Conservation (phyloP, 2,329 filamentous ascomycete species). For the Aureobasidium zeae region DNA sequence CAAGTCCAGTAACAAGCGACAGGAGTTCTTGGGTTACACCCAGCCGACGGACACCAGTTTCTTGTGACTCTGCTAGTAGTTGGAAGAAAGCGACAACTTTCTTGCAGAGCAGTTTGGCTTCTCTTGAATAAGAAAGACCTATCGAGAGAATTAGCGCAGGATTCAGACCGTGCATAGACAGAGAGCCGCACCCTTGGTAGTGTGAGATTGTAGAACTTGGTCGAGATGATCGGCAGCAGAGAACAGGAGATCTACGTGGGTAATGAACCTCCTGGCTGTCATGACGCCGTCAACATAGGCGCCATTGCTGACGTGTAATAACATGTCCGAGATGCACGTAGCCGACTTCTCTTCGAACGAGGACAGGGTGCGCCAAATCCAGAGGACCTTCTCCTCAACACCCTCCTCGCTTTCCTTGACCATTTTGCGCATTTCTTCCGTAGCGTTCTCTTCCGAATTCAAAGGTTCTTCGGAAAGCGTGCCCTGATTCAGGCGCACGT, state of each 20-base stretch:
- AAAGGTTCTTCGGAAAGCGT: slow-evolving; percentile 20
- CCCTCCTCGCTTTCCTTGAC: slow-evolving; percentile 81
- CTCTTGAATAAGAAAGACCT: slow-evolving; percentile 76
- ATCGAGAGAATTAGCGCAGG: slow-evolving; percentile 17
- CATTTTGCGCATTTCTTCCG: slow-evolving; percentile 58
- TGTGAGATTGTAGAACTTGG: slow-evolving; percentile 55
- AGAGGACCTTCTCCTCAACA: slow-evolving; percentile 96
- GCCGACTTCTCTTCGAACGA: slow-evolving; percentile 96
- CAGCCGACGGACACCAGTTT: slow-evolving; percentile 78
- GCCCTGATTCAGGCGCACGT: slow-evolving; percentile 60
- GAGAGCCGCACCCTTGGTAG: slow-evolving; percentile 59
- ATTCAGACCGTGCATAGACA: slow-evolving; percentile 18
- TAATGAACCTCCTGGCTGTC: slow-evolving; percentile 91
- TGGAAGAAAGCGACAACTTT: slow-evolving; percentile 99
- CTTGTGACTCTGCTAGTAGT: slow-evolving; percentile 86
- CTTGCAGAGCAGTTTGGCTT: slow-evolving; percentile 98
- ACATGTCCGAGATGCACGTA: slow-evolving; percentile 97
- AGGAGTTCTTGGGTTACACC: slow-evolving; percentile 96
- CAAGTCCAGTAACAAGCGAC: slow-evolving; percentile 90
- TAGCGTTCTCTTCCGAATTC: slow-evolving; percentile 45
- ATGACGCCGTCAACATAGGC: slow-evolving; percentile 91
- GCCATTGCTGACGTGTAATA: slow-evolving; percentile 95
- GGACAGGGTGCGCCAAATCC: slow-evolving; percentile 95
- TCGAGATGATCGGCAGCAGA: slow-evolving; percentile 80
- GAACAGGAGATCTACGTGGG: slow-evolving; percentile 90